Percentiles rank a stretch among this genome's conserved stretches.
These are phyloP conservation scores for Hypoxylon perforatum DNA, from an alignment of 495 filamentous ascomycete species.

Conservation along the genomic window DNA sequence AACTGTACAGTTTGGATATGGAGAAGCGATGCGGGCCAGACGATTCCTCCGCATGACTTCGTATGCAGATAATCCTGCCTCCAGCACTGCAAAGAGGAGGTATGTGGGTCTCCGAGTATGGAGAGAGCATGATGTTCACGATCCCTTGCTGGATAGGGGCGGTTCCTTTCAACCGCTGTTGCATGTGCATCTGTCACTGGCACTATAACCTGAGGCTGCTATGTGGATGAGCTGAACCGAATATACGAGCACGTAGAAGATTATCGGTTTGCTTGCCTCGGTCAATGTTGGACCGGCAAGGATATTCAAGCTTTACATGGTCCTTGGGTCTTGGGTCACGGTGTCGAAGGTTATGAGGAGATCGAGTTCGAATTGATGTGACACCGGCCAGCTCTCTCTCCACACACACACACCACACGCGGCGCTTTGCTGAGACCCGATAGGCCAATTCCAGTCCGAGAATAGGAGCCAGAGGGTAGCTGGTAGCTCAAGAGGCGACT, in stretches of 20 bases:
- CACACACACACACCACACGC: background rate
- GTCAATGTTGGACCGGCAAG: conserved; percentile 26
- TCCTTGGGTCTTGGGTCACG: background rate
- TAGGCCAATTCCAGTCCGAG: conserved; percentile 1
- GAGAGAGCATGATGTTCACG: background rate
- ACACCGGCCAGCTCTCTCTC: background rate
- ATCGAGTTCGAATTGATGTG: background rate
- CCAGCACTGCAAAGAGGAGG: background rate
- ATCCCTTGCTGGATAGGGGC: conserved; percentile 5
- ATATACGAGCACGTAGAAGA: conserved; percentile 1
- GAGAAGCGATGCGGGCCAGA: conserved; percentile 7
- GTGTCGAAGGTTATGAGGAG: background rate
- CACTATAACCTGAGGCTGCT: conserved; percentile 8
- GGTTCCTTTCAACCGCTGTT: background rate
- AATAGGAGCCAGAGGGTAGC: background rate
- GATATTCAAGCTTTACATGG: conserved; percentile 3
- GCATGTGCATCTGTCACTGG: conserved; percentile 6
- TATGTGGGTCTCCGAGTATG: conserved; percentile 14
- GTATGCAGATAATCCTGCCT: conserved; percentile 15
- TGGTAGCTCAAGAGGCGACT: background rate
- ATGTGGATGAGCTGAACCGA: conserved; percentile 15
- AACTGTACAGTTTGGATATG: conserved; percentile 14
- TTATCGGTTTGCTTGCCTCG: conserved; percentile 11
- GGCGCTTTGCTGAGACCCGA: background rate
- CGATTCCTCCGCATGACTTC: conserved; percentile 23